These are phyloP conservation scores for Paragyromitra xinjiangensis DNA, from an alignment of 495 filamentous ascomycete species.

Conservation along the genomic window DNA sequence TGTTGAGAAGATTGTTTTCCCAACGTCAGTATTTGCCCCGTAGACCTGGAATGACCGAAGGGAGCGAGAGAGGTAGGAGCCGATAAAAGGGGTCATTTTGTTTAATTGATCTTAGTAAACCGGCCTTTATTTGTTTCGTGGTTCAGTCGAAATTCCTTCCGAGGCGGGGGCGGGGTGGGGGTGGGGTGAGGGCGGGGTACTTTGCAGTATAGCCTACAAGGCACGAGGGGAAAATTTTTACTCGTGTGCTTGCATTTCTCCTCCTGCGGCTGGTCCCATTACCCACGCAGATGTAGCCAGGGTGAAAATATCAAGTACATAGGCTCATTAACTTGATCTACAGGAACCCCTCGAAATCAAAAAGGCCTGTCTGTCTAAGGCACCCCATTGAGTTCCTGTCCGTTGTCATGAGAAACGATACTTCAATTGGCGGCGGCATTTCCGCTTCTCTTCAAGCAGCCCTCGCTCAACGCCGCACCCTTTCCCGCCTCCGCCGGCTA, in stretches of 20 bases:
- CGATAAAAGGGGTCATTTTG: slow-evolving; percentile 24
- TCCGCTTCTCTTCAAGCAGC: slow-evolving; percentile 31
- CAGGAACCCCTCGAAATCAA: neutral
- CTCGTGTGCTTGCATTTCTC: neutral
- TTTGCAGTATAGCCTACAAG: neutral
- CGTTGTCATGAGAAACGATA: neutral
- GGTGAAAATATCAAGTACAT: neutral
- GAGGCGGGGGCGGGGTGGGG: neutral
- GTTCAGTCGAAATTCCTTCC: neutral
- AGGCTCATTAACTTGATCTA: neutral
- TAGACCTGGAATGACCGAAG: slow-evolving; percentile 75
- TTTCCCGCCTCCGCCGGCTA: slow-evolving; percentile 60
- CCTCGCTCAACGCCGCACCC: slow-evolving; percentile 56
- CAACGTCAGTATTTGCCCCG: slow-evolving; percentile 81
- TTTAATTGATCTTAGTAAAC: neutral
- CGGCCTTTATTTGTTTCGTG: neutral
- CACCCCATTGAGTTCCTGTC: neutral
- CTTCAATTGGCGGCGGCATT: neutral
- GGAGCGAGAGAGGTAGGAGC: slow-evolving; percentile 68
- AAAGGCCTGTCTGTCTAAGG: neutral
- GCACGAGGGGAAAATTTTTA: no score
- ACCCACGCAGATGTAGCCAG: neutral
- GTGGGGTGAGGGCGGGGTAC: slow-evolving; percentile 1
- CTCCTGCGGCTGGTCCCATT: neutral
- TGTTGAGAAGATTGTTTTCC: slow-evolving; percentile 79